Conservation (phyloP, 345 rosid species). For the Stellera chamaejasme region DNA sequence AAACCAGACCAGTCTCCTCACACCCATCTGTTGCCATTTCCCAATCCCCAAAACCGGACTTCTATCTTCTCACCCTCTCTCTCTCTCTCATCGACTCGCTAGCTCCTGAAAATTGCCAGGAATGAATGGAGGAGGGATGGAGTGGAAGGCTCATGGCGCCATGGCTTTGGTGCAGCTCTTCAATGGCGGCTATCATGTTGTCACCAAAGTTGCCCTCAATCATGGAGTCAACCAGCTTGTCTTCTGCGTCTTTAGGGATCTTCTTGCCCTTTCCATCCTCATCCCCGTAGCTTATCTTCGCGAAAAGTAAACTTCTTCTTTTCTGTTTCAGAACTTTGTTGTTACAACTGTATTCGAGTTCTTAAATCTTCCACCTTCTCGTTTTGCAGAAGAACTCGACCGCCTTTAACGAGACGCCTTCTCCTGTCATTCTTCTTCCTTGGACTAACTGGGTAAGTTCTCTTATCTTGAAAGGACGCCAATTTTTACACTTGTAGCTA, state of each 20-base stretch:
- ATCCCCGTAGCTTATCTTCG: slow-evolving; percentile 73
- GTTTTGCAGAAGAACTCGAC: slow-evolving; percentile 50
- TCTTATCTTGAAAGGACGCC: neutral
- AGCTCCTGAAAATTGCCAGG: no score
- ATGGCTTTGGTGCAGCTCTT: slow-evolving; percentile 74
- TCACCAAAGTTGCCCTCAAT: slow-evolving; percentile 84
- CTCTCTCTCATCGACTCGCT: no score
- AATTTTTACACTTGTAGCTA: neutral
- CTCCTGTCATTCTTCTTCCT: slow-evolving; percentile 65
- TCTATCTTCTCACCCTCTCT: no score
- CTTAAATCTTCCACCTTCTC: slow-evolving; percentile 2
- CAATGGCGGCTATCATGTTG: slow-evolving; percentile 80
- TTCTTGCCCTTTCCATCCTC: slow-evolving; percentile 73
- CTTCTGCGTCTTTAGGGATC: slow-evolving; percentile 81
- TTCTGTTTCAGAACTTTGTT: no score
- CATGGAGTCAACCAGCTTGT: slow-evolving; percentile 89
- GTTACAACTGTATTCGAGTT: no score
- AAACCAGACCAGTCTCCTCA: no score
- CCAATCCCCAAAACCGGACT: no score
- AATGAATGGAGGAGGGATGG: slow-evolving; percentile 16
- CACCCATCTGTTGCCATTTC: no score
- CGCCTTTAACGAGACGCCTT: slow-evolving; percentile 53
- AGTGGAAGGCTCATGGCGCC: slow-evolving; percentile 57
- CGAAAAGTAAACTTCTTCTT: slow-evolving; percentile 33
- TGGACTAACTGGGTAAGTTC: slow-evolving; percentile 68